Base-by-base conservation (phyloP, 352 stramenopile genomes). In the Phytophthora quininea region DNA sequence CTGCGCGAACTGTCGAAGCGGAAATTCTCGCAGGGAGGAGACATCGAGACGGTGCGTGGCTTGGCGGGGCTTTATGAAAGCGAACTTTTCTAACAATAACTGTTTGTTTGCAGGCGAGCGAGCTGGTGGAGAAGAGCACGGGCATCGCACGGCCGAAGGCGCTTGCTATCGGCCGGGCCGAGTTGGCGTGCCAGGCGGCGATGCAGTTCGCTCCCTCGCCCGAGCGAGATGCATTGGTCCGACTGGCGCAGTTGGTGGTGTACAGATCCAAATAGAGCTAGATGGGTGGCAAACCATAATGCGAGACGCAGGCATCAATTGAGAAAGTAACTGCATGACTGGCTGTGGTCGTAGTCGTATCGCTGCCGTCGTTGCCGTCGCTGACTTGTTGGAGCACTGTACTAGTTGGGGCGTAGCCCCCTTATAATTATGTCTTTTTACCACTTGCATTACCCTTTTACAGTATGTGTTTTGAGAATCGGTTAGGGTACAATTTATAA, bases 131-230 rank as follows among this genome's bases (percentile, higher is more conserved):
- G 59, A 88, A 96, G 69, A 96, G 91, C 53, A 90, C 94, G 74
- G 96, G 96, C 2, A 96, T 99, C 31, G 81, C 87, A 46, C 86
- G 93, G 55, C 98, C 97, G 33, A 97, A 97, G 69, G 85, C 97
- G 15, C 80, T 99, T 38, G 98, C 98, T n/a, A 91, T 98, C 60
- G 86, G 95, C 57, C 97, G 99, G 77, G 96, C 96, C 14, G 96
- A 99, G 79, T 76, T 98, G 59, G 97, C 97, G 33, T 98, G 98
- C 59, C 92, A 98, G 59, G 89, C 93, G 9, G 81, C 90, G 15
- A 88, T 98, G 67, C 86, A 96, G 74, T 82, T 98, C 43, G 69
- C 84, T 67, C 84, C 88, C 57, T 97, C 89, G 62, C 74, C 80
- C 2, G 88, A 87, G 54, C 83, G 90, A 15, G 89, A 97, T 71